Conservation (phyloP, 176 grass and related monocot species). For the Paspalum vaginatum region DNA sequence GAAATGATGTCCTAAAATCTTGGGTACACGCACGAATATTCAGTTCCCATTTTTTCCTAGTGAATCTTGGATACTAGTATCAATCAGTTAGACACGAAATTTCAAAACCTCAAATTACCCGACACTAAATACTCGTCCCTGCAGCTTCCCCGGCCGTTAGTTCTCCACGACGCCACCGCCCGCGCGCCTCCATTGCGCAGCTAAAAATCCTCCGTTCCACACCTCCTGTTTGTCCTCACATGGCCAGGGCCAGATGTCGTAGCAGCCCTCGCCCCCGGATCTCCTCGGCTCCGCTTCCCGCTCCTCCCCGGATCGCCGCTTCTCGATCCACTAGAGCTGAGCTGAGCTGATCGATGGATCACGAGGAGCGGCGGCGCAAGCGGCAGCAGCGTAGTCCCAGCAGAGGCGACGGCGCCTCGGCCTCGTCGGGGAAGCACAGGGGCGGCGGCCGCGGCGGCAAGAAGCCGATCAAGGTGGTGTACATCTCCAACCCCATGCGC, state of each 20-base stretch:
- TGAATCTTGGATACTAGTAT: too few species aligned
- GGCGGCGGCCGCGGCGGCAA: conserved; percentile 42
- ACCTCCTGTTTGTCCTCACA: conserved; percentile 23
- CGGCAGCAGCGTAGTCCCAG: conserved; percentile 6
- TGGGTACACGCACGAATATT: too few species aligned
- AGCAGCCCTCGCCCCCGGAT: neutral
- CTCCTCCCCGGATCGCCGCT: conserved; percentile 13
- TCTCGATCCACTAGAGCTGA: too few species aligned
- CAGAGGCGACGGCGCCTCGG: conserved; percentile 15
- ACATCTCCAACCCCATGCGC: conserved; percentile 90
- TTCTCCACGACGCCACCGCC: conserved; percentile 16
- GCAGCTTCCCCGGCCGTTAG: neutral
- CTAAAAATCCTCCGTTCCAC: conserved; percentile 22
- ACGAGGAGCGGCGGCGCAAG: neutral
- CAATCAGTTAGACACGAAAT: too few species aligned
- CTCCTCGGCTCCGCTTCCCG: neutral
- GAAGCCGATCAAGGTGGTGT: conserved; percentile 87
- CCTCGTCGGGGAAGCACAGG: conserved; percentile 33
- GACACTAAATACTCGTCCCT: too few species aligned
- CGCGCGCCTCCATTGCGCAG: neutral
- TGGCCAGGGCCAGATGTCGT: conserved; percentile 26
- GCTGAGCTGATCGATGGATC: conserved; percentile 38
- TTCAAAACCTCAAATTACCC: too few species aligned
- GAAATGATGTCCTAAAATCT: too few species aligned
- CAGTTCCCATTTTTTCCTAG: too few species aligned